Base-by-base conservation (phyloP, 345 rosid species). In the Euphorbia peplus region DNA sequence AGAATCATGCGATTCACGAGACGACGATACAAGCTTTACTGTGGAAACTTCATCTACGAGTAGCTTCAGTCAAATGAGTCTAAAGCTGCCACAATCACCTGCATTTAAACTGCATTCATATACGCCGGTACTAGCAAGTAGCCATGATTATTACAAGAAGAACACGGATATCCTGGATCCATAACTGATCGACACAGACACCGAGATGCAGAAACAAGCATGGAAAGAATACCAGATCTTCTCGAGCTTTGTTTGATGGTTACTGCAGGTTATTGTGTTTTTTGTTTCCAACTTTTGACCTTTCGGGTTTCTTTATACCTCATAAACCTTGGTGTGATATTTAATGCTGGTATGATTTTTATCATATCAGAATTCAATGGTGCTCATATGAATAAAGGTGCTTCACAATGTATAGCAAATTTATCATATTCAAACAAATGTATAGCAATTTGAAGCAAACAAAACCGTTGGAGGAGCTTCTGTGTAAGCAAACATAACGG, bases 1-100 rank as follows among this genome's bases (percentile, higher is more conserved):
- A 0, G 83, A 65, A 57, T 78, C 84, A 2, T 29, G 19, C 12
- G 87, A 74, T 11, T 81, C 85, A n/a, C 66, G 29, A 8, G 65
- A 16, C 19, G 79, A 74, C 1, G 78, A 60, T 11, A 30, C 68
- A 59, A 66, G 50, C 69, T 57, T 59, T 15, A 30, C 66, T 3
- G 37, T 13, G 6, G 83, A 73, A 21, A 72, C 57, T 46, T 22
- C 55, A 25, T 25, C 74, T 1, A 2, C 15, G 0, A 42, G 67
- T 46, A 69, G 64, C 77, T 24, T 3, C 13, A 39, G 59, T 50
- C 66, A 59, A 5, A 41, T 55, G 30, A 73, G 64, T 60, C 25
- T 3, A 41, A 35, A 26, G 16, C 62, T 32, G 22, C 80, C 78
- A 8, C 76, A 73, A 12, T 71, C 79, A 18, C 64, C 64, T 6